Evolutionary conservation across 2,329 filamentous ascomycete species (phyloP), one percentile per base, ranked within the genome.

Genomic region (Plenodomus biglobosus): DNA sequence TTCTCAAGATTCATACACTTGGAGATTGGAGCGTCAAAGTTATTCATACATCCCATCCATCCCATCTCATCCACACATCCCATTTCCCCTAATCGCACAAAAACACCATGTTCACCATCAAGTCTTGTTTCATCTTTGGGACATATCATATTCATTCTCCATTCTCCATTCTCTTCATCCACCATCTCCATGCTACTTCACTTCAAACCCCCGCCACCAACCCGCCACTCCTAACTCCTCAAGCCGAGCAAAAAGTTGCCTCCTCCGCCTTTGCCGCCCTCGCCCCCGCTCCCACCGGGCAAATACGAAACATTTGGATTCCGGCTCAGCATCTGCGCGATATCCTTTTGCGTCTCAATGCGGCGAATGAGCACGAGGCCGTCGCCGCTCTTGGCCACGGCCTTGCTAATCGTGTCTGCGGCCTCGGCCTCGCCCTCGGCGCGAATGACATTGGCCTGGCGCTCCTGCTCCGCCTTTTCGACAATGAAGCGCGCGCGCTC

Each of bases 231-330:
- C 59, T 60, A 70, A 57, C 55, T 78, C 70, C 85, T 83, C 75
- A 89, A 69, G 21, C 85, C 86, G 48, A 90, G 73, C 62, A 90
- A 71, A 61, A 88, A 82, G 69, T 80, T 85, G 41, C 85, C 83
- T 52, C 75, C 71, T 52, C 75, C 71, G 30, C 88, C 79, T 48
- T 79, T 85, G 60, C 82, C 81, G 46, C 78, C 79, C 8, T 78
- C 78, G 55, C 78, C 80, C 36, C 76, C 75, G 32, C 73, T 75
- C 48, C 88, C 87, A 62, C 89, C 84, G 2, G 94, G 94, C 56
- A 99, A 76, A 74, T 99, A 99, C 40, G 91, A 92, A 44, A 99
- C 92, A 65, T 99, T 97, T 52, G 94, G 92, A 77, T 99, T 99
- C 50, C 78, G 78, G 17, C 92, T 85, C 68, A 99, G 76, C 59